phyloP scores from a whole-genome alignment of 495 filamentous ascomycete genomes.

The Hypoxylon lenormandii region DNA sequence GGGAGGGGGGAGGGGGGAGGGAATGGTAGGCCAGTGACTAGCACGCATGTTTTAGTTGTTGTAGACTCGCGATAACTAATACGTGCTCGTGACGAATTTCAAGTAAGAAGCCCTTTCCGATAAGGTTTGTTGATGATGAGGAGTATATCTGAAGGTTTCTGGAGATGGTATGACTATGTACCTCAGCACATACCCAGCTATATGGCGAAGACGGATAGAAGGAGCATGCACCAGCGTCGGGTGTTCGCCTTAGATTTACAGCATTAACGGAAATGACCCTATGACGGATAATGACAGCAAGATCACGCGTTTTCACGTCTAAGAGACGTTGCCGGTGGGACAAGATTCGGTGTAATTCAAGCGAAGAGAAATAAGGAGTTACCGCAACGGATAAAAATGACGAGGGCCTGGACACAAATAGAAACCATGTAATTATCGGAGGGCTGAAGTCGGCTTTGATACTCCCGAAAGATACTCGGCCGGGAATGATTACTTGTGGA shows the following conservation, averaged over 20 bases:
- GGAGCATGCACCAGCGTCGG: not conserved
- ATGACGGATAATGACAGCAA: conserved; percentile 14
- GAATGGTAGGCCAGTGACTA: no score
- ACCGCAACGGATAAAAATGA: not conserved
- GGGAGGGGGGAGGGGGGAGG: no score
- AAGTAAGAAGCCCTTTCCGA: no score
- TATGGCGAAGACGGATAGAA: no score
- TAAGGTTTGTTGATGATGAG: not conserved
- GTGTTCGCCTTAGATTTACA: not conserved
- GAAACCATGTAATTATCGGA: not conserved
- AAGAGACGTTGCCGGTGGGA: not conserved
- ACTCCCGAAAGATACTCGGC: not conserved
- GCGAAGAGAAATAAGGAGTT: not conserved
- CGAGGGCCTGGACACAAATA: no score
- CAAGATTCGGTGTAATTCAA: not conserved
- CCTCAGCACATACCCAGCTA: no score
- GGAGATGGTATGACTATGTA: no score
- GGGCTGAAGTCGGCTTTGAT: not conserved
- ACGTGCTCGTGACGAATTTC: no score
- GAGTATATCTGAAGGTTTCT: no score
- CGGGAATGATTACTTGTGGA: not conserved
- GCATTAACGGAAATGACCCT: conserved; percentile 1
- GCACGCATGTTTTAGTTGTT: no score
- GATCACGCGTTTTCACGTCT: not conserved
- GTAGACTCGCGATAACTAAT: no score